Evolutionary conservation across 148 eudicot species (phyloP).

Genomic region (Fagopyrum homotropicum): DNA sequence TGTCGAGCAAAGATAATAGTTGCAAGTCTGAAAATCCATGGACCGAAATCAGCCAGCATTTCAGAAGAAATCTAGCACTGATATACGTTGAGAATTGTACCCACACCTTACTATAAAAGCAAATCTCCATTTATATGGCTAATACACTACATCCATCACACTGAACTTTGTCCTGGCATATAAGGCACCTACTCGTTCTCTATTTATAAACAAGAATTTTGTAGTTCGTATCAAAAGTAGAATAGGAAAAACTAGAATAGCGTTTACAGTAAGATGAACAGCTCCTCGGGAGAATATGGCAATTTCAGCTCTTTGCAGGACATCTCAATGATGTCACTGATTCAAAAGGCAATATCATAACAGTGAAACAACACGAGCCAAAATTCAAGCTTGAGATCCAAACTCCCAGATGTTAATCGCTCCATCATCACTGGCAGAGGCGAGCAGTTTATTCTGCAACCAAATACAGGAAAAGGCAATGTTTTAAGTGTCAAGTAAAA

Average conservation of each 20-base stretch:
- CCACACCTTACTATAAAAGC: neutral
- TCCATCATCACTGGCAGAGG: slow-evolving; percentile 85
- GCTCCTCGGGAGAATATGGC: neutral
- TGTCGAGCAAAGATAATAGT: neutral
- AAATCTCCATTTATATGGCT: slow-evolving; percentile 5
- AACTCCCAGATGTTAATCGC: slow-evolving; percentile 74
- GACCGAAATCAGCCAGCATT: slow-evolving; percentile 6
- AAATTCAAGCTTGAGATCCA: slow-evolving; percentile 23
- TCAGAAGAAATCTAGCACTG: neutral
- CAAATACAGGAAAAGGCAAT: neutral
- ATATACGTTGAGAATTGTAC: neutral
- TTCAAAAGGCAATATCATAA: neutral
- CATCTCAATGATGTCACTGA: slow-evolving; percentile 7
- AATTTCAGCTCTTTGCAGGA: slow-evolving; percentile 8
- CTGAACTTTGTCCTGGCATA: neutral
- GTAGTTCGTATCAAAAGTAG: neutral
- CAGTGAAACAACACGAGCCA: neutral
- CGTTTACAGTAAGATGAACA: slow-evolving; percentile 9
- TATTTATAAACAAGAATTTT: neutral
- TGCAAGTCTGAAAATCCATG: neutral
- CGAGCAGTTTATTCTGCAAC: slow-evolving; percentile 60
- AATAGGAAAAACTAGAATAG: neutral
- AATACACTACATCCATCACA: neutral
- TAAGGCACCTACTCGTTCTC: neutral
- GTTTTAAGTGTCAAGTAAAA: neutral